phyloP scores from a whole-genome alignment of 164 flowering plant species.

The Sedum album region DNA sequence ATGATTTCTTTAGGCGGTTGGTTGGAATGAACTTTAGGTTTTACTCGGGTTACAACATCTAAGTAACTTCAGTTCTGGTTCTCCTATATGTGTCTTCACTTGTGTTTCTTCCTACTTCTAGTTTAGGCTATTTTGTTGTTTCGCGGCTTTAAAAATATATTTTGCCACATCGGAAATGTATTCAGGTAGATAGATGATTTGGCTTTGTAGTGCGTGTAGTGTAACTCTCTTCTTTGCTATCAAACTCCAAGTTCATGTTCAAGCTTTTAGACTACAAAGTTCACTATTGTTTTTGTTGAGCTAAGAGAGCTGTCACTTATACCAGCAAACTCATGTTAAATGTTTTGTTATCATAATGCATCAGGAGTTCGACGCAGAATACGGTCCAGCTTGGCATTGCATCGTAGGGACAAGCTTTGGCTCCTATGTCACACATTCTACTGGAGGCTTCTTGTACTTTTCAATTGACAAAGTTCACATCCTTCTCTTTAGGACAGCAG shows the following conservation, averaged over 20 bases:
- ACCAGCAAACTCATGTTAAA: background rate
- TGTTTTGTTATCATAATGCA: background rate
- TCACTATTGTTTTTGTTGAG: background rate
- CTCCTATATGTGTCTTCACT: background rate
- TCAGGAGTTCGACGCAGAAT: constrained; percentile 81
- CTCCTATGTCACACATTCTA: constrained; percentile 85
- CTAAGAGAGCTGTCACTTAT: no score
- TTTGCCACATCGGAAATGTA: background rate
- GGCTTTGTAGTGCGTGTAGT: background rate
- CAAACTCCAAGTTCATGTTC: background rate
- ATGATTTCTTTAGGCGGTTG: background rate
- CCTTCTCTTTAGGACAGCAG: constrained; percentile 90
- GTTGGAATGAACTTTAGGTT: background rate
- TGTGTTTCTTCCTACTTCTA: background rate
- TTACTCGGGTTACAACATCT: background rate
- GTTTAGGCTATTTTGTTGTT: background rate
- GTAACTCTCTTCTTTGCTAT: background rate
- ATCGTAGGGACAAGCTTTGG: constrained; percentile 95
- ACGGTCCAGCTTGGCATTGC: constrained; percentile 98
- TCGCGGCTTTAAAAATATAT: no score
- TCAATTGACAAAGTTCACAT: constrained; percentile 81
- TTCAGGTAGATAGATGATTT: background rate
- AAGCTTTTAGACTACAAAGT: background rate
- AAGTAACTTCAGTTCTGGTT: background rate
- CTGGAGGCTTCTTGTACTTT: constrained; percentile 87